A percentile compares a stretch with the other conserved stretches of the same genome.
Conservation (phyloP, 352 stramenopile species). For the Globisporangium spinosum region DNA sequence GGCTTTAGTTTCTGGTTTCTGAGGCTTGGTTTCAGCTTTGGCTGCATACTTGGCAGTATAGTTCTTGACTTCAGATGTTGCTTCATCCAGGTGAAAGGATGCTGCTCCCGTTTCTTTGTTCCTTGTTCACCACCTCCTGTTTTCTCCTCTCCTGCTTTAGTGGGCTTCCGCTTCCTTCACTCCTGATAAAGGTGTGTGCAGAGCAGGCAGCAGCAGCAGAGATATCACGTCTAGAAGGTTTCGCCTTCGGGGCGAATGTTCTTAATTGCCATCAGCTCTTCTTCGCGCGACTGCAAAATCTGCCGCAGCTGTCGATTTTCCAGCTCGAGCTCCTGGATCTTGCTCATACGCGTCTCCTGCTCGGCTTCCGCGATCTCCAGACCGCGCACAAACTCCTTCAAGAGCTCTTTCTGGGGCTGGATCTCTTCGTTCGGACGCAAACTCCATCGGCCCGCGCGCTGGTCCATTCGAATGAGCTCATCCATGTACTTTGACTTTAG, state of each 20-base stretch:
- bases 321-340: slow-evolving; percentile 64
- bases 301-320: slow-evolving; percentile 57
- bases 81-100: not conserved
- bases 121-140: not conserved
- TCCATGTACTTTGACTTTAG: slow-evolving; percentile 59
- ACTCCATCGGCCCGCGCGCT: slow-evolving; percentile 37
- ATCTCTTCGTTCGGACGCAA: slow-evolving; percentile 25
- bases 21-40: not conserved
- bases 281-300: slow-evolving; percentile 38
- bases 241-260: slow-evolving; percentile 14
- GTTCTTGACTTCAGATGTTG: not conserved
- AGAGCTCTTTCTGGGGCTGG: slow-evolving; percentile 43
- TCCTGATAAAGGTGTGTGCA: not conserved
- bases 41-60: not conserved
- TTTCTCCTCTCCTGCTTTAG: not conserved
- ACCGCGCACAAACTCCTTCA: slow-evolving; percentile 67
- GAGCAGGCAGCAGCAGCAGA: not conserved
- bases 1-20: not conserved
- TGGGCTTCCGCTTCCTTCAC: not conserved
- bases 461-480: slow-evolving; percentile 44
- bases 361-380: slow-evolving; percentile 70
- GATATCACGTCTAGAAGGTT: slow-evolving; percentile 3
- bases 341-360: slow-evolving; percentile 69
- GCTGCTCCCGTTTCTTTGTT: not conserved
- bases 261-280: slow-evolving; percentile 28